phyloP scores from a whole-genome alignment of 2,329 filamentous ascomycete genomes.

The Penicillium capsulatum region DNA sequence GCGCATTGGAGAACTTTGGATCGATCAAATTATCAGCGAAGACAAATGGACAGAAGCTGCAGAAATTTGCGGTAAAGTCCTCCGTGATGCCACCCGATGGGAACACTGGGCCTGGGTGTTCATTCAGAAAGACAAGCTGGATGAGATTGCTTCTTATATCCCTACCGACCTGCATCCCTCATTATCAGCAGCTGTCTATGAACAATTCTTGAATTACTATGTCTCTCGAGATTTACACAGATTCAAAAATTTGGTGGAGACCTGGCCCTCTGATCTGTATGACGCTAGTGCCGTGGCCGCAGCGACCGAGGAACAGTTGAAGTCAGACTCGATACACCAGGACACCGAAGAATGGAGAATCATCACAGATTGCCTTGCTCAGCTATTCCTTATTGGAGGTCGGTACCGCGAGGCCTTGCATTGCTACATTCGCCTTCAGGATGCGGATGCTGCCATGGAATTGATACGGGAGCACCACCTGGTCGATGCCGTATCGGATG shows the following conservation, averaged over 20 bases:
- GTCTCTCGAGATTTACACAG: conserved; percentile 70
- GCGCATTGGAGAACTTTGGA: conserved; percentile 87
- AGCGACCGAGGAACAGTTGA: conserved; percentile 76
- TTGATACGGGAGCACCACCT: conserved; percentile 84
- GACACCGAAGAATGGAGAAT: conserved; percentile 85
- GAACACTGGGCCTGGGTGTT: conserved; percentile 96
- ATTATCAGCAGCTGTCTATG: conserved; percentile 77
- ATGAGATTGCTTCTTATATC: conserved; percentile 82
- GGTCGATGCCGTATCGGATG: conserved; percentile 81
- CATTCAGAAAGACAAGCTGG: conserved; percentile 76
- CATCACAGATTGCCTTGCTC: conserved; percentile 80
- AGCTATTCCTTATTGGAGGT: conserved; percentile 75
- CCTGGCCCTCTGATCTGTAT: conserved; percentile 81
- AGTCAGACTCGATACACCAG: conserved; percentile 67
- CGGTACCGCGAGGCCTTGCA: conserved; percentile 78
- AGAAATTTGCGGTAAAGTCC: conserved; percentile 73
- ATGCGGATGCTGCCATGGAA: conserved; percentile 82
- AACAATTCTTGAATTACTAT: conserved; percentile 85
- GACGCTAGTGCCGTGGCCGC: conserved; percentile 71
- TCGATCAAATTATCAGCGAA: conserved; percentile 74
- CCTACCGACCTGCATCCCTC: conserved; percentile 75
- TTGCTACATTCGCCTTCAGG: conserved; percentile 85
- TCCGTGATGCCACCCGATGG: conserved; percentile 77
- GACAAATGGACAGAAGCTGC: conserved; percentile 75
- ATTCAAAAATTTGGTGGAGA: conserved; percentile 73